Conservation (phyloP, 768 basidiomycete species). For the Crassisporium funariophilum region DNA sequence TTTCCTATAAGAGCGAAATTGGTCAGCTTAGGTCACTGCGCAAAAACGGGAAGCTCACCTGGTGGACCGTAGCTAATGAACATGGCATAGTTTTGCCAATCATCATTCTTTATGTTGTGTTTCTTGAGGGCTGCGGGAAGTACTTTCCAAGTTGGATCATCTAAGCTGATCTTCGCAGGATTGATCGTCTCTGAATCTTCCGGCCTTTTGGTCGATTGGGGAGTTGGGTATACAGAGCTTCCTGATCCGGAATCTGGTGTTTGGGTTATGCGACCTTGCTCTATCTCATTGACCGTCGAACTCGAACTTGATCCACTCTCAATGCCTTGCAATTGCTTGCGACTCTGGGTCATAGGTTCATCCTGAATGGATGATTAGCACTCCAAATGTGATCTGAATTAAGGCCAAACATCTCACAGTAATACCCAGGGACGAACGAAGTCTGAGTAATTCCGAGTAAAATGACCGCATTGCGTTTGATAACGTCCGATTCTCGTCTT, state of each 20-base stretch:
- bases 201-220: conserved; percentile 50
- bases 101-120: conserved; percentile 95
- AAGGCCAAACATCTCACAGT: too few relatives aligned
- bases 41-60: conserved; percentile 48
- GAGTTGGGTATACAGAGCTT: conserved; percentile 32
- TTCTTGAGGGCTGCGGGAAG: conserved; percentile 98
- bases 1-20: conserved; percentile 43
- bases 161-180: conserved; percentile 92
- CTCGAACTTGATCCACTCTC: too few relatives aligned
- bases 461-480: conserved; percentile 60
- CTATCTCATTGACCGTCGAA: too few relatives aligned
- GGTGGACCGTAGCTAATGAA: conserved; percentile 96
- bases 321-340: too few relatives aligned
- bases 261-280: too few relatives aligned
- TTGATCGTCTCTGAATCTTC: conserved; percentile 73
- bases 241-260: too few relatives aligned
- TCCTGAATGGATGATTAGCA: too few relatives aligned
- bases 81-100: conserved; percentile 98
- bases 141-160: conserved; percentile 98
- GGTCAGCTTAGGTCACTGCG: not conserved
- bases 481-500: conserved; percentile 75
- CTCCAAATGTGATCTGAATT: too few relatives aligned
- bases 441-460: conserved; percentile 56
- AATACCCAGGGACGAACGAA: conserved; percentile 39
- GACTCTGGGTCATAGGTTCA: too few relatives aligned